Evolutionary conservation across 805 yeast genomes (phyloP), one percentile per base, ranked within the genome.

Genomic region (Yamadazyma akitaensis): DNA sequence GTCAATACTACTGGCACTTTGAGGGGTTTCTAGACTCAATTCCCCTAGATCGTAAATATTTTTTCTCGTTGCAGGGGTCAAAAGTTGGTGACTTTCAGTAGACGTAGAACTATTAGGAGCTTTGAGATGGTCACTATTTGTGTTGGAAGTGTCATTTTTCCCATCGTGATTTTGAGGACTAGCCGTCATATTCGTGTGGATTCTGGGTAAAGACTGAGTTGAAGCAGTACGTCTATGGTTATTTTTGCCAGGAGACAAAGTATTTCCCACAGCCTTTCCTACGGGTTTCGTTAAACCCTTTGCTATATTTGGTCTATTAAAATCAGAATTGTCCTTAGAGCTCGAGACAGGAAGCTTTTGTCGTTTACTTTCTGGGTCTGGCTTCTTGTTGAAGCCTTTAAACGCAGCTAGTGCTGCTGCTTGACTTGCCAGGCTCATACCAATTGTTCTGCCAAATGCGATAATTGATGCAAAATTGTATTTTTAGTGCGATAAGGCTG

Each of bases 341-440:
- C 5, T 28, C 32, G 32, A 13, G 12, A 28, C 32, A 11, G 32
- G 32, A 28, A 28, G 32, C 32, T 13, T 28, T 3, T 28, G 9
- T 28, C 32, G 32, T 11, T 28, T 28, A 13, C 9, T 11, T 5
- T 11, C n/a, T 13, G 26, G 36, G 31, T 21, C 21, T 24, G 36
- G 25, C 21, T 43, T 34, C 26, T 38, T 32, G 40, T 26, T 32
- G 56, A 66, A 11, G 25, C 37, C 37, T 47, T 63, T 68, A 53
- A 71, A 71, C 5, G 76, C 76, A 4, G 76, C 76, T 53, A 67
- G 50, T 2, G 76, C 76, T 12, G 76, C 76, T 7, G 75, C 73
- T 40, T 67, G 69, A 48, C 67, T 63, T 34, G 70, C 71, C 26
- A 47, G 51, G 38, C 32, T 36, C 41, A 43, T 43, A 11, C 7